Evolutionary conservation across 768 basidiomycete species (phyloP).

Genomic region (Leccinum fibrillosum): DNA sequence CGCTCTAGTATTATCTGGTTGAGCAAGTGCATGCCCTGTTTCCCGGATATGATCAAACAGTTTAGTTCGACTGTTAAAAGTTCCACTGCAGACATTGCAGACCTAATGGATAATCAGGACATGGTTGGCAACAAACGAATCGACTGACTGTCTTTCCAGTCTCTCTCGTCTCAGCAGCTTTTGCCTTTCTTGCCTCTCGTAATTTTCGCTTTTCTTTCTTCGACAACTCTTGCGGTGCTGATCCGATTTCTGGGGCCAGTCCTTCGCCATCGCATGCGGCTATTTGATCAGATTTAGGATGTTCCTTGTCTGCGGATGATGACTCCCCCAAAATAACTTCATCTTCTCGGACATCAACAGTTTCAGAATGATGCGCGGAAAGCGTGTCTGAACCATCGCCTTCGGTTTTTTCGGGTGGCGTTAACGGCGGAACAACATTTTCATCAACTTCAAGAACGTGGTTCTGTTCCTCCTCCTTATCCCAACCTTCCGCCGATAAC

Average conservation of each 20-base stretch:
- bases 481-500: constrained; percentile 37
- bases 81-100: constrained; percentile 68
- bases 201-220: constrained; percentile 84
- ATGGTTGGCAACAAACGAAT: neutral
- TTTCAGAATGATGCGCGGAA: neutral
- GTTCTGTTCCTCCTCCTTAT: constrained; percentile 18
- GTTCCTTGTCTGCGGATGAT: constrained; percentile 3
- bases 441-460: constrained; percentile 10
- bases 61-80: constrained; percentile 67
- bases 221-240: constrained; percentile 38
- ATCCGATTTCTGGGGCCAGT: neutral
- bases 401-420: constrained; percentile 8
- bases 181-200: constrained; percentile 67
- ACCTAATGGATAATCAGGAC: constrained; percentile 26
- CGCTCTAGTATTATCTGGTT: constrained; percentile 24
- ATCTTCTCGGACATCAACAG: constrained; percentile 6
- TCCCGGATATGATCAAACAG: constrained; percentile 71
- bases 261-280: neutral
- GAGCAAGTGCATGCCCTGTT: constrained; percentile 65
- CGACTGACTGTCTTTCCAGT: neutral
- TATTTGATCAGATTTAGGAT: constrained; percentile 3
- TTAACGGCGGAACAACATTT: constrained; percentile 11
- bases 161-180: constrained; percentile 3
- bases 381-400: neutral
- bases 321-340: constrained; percentile 2